A percentile compares a stretch with the other conserved stretches of the same genome.
phyloP scores from a whole-genome alignment of 2,329 filamentous ascomycete genomes.

The Colletotrichum sp. region DNA sequence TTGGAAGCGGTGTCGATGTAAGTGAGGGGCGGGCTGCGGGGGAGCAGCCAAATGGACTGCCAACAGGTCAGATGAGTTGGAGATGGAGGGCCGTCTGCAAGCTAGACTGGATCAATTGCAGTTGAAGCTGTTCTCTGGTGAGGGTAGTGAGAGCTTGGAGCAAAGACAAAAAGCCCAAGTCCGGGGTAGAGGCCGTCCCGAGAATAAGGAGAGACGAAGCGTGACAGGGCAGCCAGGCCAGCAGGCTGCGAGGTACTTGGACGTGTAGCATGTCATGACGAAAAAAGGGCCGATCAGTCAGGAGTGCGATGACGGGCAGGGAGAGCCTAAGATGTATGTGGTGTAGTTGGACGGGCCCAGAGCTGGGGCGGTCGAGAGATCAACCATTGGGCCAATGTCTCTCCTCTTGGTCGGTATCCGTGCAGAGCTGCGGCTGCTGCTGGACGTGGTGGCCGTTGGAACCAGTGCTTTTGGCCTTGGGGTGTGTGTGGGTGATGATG shows the following conservation, averaged over 20 bases:
- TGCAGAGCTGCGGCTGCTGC: background rate
- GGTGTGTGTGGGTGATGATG: background rate
- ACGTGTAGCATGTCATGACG: slow-evolving; percentile 3
- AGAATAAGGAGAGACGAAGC: background rate
- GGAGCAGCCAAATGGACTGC: background rate
- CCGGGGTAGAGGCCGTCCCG: background rate
- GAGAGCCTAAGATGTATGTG: background rate
- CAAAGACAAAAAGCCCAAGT: background rate
- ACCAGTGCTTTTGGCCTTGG: background rate
- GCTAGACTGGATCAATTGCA: background rate
- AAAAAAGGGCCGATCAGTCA: slow-evolving; percentile 13
- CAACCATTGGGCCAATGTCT: background rate
- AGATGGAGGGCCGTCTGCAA: background rate
- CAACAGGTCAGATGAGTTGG: background rate
- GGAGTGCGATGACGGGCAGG: background rate
- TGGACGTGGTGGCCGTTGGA: background rate
- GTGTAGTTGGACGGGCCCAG: background rate
- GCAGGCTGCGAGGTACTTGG: background rate
- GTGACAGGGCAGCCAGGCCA: background rate
- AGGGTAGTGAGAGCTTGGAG: background rate
- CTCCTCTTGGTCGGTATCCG: background rate
- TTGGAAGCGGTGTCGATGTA: background rate
- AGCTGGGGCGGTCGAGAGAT: background rate
- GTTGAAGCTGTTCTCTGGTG: background rate
- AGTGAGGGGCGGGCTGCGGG: background rate